These are phyloP conservation scores for Cytospora leucostoma DNA, from an alignment of 2,329 filamentous ascomycete species.

Conservation along the genomic window DNA sequence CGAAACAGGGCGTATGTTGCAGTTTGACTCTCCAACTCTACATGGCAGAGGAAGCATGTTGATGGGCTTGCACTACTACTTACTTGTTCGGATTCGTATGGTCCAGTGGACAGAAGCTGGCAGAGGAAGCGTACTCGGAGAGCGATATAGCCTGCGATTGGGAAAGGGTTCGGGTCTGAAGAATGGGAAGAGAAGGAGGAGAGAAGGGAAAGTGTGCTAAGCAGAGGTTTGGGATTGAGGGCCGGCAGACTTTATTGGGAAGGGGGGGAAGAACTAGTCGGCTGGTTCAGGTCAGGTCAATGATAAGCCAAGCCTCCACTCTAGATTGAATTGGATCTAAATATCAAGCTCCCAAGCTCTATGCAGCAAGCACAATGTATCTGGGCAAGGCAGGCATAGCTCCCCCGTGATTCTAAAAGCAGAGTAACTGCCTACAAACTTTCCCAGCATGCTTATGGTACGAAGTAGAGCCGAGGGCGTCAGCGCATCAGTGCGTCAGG, in stretches of 20 bases:
- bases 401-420: slow-evolving; percentile 2
- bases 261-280: slow-evolving; percentile 8
- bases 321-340: slow-evolving; percentile 19
- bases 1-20: background rate
- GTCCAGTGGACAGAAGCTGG: background rate
- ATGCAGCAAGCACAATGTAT: background rate
- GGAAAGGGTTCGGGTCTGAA: slow-evolving; percentile 5
- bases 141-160: slow-evolving; percentile 8
- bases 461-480: background rate
- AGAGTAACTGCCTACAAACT: background rate
- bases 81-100: slow-evolving; percentile 17
- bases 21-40: slow-evolving; percentile 21
- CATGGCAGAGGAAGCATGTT: slow-evolving; percentile 6
- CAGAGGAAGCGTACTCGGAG: background rate
- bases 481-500: background rate
- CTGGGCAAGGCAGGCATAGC: slow-evolving; percentile 2
- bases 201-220: slow-evolving; percentile 4
- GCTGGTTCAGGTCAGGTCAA: slow-evolving; percentile 8
- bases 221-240: slow-evolving; percentile 11
- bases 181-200: slow-evolving; percentile 11
- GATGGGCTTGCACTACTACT: slow-evolving; percentile 14
- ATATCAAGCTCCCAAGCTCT: background rate
- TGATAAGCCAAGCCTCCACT: slow-evolving; percentile 23
- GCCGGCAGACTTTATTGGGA: slow-evolving; percentile 22
- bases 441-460: no score